phyloP scores from a whole-genome alignment of 208 protist genomes.

The Leishmania martiniquensis region DNA sequence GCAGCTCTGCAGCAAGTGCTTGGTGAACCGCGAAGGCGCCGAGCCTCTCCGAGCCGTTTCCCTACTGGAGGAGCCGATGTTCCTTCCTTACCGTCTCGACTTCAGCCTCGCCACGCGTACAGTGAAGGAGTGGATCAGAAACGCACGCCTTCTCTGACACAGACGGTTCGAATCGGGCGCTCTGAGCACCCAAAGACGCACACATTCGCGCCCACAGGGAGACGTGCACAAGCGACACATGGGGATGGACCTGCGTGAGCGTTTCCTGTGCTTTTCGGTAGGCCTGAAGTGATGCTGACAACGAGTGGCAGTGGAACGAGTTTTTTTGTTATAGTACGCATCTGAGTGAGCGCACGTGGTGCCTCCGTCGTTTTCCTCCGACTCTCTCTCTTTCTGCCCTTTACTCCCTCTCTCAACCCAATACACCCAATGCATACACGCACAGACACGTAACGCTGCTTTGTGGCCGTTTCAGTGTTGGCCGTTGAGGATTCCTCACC shows the following conservation, averaged over 20 bases:
- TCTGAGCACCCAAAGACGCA: not conserved
- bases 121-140: slow-evolving; percentile 36
- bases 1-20: slow-evolving; percentile 52
- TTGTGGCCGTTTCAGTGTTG: not conserved
- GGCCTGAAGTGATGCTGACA: not conserved
- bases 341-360: not conserved
- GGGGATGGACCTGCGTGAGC: not conserved
- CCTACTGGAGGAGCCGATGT: slow-evolving; percentile 54
- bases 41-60: slow-evolving; percentile 33
- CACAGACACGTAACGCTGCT: too few species aligned
- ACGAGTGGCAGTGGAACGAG: too few species aligned
- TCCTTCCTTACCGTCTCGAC: slow-evolving; percentile 35
- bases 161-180: not conserved
- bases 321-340: not conserved
- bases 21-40: slow-evolving; percentile 57
- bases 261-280: not conserved
- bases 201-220: not conserved
- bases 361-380: too few species aligned
- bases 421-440: not conserved
- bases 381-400: not conserved
- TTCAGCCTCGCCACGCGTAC: slow-evolving; percentile 29
- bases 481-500: not conserved
- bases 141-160: not conserved
- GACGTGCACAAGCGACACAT: not conserved
- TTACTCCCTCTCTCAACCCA: not conserved